Evolutionary conservation across 495 filamentous ascomycete genomes (phyloP), one percentile per base, ranked within the genome.

Genomic region (Aspergillus kassunensis): DNA sequence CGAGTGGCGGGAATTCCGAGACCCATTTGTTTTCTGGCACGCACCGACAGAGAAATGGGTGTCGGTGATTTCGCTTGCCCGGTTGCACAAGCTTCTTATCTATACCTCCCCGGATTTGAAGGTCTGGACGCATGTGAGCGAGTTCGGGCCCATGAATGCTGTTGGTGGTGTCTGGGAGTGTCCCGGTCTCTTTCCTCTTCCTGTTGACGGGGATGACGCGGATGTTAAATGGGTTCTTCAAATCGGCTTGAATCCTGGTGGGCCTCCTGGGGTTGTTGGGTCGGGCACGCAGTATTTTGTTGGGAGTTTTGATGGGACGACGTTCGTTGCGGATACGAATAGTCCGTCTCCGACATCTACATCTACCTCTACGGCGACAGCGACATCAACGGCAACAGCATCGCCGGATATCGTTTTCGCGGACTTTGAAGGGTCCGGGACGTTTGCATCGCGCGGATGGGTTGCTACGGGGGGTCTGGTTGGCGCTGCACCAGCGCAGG

Each of bases 91-190:
- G 16, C 66, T 83, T 34, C 67, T 73, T 3, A 66, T 84, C 40
- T 84, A 60, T 46, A 80, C 73, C 11, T 81, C 79, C 0, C 55
- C 66, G 1, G 67, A 82, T 50, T 61, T 84, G 6, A 75, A 66
- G 35, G 56, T 68, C 23, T 84, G 80, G 80, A 71, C 69, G 2
- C 62, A 70, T 25, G 70, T 61, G n/a, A 79, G 77, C 30, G 80
- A 81, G 42, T 83, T 84, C 58, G 69, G 74, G 1, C 70, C 74
- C n/a, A 60, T 67, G 25, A 79, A 78, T 18, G 62, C 57, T 4
- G 59, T 79, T 15, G 79, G 77, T 1, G 69, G 80, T 2, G 76
- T 78, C 30, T 82, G 79, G 66, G 80, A 84, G 58, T 81, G 78
- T 27, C 80, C 80, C 15, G 79, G 75, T 47, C 54, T 84, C 20